phyloP scores from a whole-genome alignment of 2,329 filamentous ascomycete genomes.

The Pseudopyricularia javanii region DNA sequence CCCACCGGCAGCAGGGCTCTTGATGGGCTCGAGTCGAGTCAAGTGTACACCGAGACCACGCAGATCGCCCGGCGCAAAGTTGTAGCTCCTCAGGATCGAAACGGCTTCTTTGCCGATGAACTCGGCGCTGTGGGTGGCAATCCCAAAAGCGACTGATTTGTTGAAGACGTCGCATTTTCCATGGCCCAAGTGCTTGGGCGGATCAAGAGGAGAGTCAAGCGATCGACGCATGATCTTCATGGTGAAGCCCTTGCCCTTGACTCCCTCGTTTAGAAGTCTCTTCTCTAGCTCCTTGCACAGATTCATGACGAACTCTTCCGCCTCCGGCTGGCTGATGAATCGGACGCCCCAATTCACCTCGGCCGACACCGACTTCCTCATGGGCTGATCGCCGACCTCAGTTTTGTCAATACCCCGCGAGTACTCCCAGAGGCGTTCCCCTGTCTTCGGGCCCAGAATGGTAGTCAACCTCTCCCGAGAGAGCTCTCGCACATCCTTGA shows the following conservation, averaged over 20 bases:
- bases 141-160: conserved; percentile 71
- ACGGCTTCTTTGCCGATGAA: conserved; percentile 70
- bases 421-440: conserved; percentile 83
- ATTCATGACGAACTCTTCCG: conserved; percentile 80
- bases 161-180: conserved; percentile 92
- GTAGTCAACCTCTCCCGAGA: conserved; percentile 65
- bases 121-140: conserved; percentile 67
- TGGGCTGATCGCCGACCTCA: conserved; percentile 74
- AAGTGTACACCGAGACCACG: conserved; percentile 86
- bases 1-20: conserved; percentile 33
- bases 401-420: conserved; percentile 73
- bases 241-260: conserved; percentile 79
- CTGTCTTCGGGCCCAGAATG: conserved; percentile 79
- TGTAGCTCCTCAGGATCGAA: conserved; percentile 69
- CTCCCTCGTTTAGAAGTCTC: conserved; percentile 67
- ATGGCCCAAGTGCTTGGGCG: conserved; percentile 86
- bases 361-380: conserved; percentile 88
- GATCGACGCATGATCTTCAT: conserved; percentile 91
- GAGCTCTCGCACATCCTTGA: conserved; percentile 70
- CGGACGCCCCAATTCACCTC: conserved; percentile 98
- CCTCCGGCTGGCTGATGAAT: conserved; percentile 84
- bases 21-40: conserved; percentile 79
- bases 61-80: conserved; percentile 83
- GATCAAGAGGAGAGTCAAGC: conserved; percentile 76
- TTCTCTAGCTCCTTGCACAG: conserved; percentile 76